Evolutionary conservation across 768 basidiomycete species (phyloP).

Genomic region (Leccinum variicolor): DNA sequence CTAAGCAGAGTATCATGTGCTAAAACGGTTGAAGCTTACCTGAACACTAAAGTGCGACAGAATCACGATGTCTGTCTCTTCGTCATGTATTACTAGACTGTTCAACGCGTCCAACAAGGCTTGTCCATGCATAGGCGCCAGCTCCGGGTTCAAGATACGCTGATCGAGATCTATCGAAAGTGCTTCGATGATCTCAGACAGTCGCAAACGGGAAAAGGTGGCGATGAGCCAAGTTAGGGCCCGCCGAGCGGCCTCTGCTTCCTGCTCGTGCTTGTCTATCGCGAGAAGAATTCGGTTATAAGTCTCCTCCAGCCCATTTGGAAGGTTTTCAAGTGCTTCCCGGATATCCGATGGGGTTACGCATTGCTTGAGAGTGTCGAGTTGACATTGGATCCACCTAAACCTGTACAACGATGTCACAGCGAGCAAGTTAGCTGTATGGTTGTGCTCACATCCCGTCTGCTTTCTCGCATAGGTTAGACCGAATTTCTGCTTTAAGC

Average conservation of each 20-base stretch:
- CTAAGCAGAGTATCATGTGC: not conserved
- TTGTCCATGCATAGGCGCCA: not conserved
- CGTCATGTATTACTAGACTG: not conserved
- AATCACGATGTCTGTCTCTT: not conserved
- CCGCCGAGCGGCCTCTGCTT: not conserved
- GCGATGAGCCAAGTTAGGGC: conserved; percentile 9
- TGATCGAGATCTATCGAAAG: not conserved
- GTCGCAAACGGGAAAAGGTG: not conserved
- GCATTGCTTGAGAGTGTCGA: conserved; percentile 7
- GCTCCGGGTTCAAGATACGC: not conserved
- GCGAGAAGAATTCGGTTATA: conserved; percentile 6
- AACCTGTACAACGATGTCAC: conserved; percentile 5
- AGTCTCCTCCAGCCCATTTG: conserved; percentile 2
- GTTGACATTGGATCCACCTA: conserved; percentile 18
- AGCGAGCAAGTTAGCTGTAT: not conserved
- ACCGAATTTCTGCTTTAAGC: conserved; percentile 5
- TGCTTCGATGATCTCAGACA: conserved; percentile 5
- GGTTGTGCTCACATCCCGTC: conserved; percentile 10
- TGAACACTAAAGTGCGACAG: conserved; percentile 8
- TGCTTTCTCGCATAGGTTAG: not conserved
- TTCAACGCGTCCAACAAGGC: not conserved
- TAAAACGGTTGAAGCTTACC: not conserved
- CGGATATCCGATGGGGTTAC: not conserved
- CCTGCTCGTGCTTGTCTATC: not conserved
- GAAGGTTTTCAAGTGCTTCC: conserved; percentile 4